These are phyloP conservation scores for Dunaliella salina DNA, from an alignment of 163 green algal genomes.

Conservation along the genomic window DNA sequence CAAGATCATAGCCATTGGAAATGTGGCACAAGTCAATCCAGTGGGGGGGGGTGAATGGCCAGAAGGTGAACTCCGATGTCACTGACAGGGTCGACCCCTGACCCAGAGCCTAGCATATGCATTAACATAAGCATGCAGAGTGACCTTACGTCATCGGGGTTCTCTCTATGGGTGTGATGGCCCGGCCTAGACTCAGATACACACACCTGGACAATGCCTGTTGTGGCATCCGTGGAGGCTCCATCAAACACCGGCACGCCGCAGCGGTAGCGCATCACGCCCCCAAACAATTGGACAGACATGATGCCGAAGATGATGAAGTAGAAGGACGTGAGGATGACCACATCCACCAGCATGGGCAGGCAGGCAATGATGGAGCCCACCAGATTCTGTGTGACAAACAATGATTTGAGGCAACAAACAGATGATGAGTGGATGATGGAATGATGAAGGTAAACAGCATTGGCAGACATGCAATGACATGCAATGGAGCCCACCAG, in stretches of 20 bases:
- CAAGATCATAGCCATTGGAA: no score
- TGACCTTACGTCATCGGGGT: no score
- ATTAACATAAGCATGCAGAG: no score
- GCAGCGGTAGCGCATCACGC: conserved; percentile 1
- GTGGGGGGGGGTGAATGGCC: no score
- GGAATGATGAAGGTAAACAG: background rate
- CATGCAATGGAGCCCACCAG: background rate
- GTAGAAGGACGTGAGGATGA: conserved; percentile 45
- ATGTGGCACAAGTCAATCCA: no score
- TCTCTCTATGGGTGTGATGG: no score
- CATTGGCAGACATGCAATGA: background rate
- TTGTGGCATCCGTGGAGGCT: background rate
- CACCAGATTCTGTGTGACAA: conserved; percentile 1
- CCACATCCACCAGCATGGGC: conserved; percentile 53
- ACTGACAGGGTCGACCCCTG: no score
- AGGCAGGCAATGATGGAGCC: conserved; percentile 33
- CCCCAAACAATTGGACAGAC: background rate
- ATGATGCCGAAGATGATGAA: conserved; percentile 49
- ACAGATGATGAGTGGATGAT: background rate
- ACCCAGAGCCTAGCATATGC: no score
- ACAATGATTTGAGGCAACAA: background rate
- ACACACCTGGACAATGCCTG: background rate
- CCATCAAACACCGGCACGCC: conserved; percentile 3
- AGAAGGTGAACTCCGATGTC: no score
- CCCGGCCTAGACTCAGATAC: no score